Evolutionary conservation across 2,329 filamentous ascomycete genomes (phyloP), one percentile per base, ranked within the genome.

Genomic region (Hypoxylon sp.): DNA sequence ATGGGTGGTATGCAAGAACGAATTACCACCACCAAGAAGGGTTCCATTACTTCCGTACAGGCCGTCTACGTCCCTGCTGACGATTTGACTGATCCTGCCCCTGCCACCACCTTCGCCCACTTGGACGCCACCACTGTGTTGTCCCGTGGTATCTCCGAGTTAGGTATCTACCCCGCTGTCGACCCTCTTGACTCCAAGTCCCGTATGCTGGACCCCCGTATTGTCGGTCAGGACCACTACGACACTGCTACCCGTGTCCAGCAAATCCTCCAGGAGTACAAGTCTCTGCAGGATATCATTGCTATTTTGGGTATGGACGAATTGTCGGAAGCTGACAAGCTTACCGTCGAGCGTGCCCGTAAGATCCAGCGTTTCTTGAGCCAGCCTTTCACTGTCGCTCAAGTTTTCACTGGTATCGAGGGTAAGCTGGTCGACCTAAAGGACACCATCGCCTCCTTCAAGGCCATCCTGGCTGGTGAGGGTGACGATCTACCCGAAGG

Each of bases 301-400:
- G 96, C 96, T 85, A 99, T 99, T 94, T 86, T 98, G 82, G 95
- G 95, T 91, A 98, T 99, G 96, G 96, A 99, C 85, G 96, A 99
- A 84, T 87, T 99, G 86, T 98, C 96, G 74, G 96, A 98, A 89
- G 92, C 93, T 79, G 96, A 99, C 85, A 98, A 99, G 92, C 91
- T 99, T 80, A 98, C 96, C 78, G 96, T 99, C 89, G 96, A 99
- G 92, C 96, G 96, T 91, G 96, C 96, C 84, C 95, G 96, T 89
- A 98, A 98, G 90, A 91, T 99, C 82, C 96, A 99, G 90, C 93
- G 94, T 92, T 99, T 99, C 94, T 89, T 99, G 89, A 93, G 90
- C 85, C 96, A 99, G 89, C 96, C 96, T 82, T 99, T 99, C 90
- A 96, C 96, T 78, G 96, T 91, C 72, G 89, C 86, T 75, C 86